Conservation (phyloP, 345 rosid genomes). For the Murraya koenigii region DNA sequence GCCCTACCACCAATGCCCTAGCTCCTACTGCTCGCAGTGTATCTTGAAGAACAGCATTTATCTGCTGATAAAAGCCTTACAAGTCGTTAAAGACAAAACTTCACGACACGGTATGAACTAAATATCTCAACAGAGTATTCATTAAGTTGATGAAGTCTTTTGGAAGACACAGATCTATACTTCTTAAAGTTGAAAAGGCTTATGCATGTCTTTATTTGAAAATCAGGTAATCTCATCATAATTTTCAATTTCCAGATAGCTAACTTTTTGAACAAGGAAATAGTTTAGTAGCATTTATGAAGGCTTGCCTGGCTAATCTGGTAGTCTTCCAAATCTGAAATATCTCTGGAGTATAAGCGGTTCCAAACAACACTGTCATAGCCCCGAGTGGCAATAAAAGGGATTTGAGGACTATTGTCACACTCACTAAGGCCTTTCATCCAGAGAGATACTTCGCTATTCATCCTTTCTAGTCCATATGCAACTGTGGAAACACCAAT, state of each 20-base stretch:
- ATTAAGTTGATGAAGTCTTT: neutral
- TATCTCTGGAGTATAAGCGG: slow-evolving; percentile 77
- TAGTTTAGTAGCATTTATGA: neutral
- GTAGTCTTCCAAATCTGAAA: slow-evolving; percentile 51
- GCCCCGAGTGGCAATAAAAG: slow-evolving; percentile 77
- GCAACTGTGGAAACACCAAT: slow-evolving; percentile 54
- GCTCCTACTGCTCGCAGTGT: slow-evolving; percentile 71
- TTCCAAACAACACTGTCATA: slow-evolving; percentile 93
- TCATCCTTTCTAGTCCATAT: slow-evolving; percentile 84
- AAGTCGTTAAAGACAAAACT: neutral
- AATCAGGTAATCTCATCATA: neutral
- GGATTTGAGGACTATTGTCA: slow-evolving; percentile 46
- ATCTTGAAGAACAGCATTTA: slow-evolving; percentile 53
- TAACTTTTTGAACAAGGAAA: neutral
- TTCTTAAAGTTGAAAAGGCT: neutral
- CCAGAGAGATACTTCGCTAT: slow-evolving; percentile 83
- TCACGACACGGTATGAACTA: neutral
- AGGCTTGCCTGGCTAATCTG: slow-evolving; percentile 65
- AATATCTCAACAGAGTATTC: neutral
- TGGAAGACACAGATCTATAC: neutral
- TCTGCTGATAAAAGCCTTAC: slow-evolving; percentile 34
- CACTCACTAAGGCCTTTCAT: slow-evolving; percentile 56
- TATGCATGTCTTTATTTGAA: neutral
- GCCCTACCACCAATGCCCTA: slow-evolving; percentile 95
- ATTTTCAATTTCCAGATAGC: neutral